Evolutionary conservation across 2,329 filamentous ascomycete genomes (phyloP).

Genomic region (Pezicula carpinea): DNA sequence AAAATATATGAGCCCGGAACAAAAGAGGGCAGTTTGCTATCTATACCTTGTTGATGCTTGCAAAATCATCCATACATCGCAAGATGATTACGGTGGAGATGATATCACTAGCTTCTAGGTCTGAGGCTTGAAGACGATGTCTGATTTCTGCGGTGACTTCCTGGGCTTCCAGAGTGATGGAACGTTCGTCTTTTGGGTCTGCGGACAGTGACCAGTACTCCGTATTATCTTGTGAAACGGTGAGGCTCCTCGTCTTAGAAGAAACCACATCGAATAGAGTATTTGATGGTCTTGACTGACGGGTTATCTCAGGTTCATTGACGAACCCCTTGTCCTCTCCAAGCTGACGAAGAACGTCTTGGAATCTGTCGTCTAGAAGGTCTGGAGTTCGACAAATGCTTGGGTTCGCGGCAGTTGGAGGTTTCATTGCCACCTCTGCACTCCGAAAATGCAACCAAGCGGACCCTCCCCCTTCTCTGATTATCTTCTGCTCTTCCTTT

Average conservation of each 20-base stretch:
- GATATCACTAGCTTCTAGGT: slow-evolving; percentile 38
- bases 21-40: neutral
- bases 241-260: too few relatives aligned
- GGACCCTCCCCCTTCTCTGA: slow-evolving; percentile 70
- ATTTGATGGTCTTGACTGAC: neutral
- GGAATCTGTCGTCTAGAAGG: slow-evolving; percentile 62
- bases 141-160: slow-evolving; percentile 43
- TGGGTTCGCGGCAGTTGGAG: slow-evolving; percentile 29
- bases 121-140: slow-evolving; percentile 32
- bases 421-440: slow-evolving; percentile 41
- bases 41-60: slow-evolving; percentile 56
- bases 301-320: neutral
- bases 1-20: neutral
- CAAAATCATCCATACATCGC: slow-evolving; percentile 75
- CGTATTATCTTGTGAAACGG: neutral
- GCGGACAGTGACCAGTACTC: slow-evolving; percentile 17
- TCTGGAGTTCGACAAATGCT: slow-evolving; percentile 50
- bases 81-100: slow-evolving; percentile 64
- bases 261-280: neutral
- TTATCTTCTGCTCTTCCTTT: slow-evolving; percentile 45
- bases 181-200: neutral
- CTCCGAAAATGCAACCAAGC: slow-evolving; percentile 62
- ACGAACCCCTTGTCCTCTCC: neutral
- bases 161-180: slow-evolving; percentile 44
- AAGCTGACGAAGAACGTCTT: slow-evolving; percentile 12